Evolutionary conservation across 2,329 filamentous ascomycete species (phyloP).

Genomic region (Endoconidiophora polonica): DNA sequence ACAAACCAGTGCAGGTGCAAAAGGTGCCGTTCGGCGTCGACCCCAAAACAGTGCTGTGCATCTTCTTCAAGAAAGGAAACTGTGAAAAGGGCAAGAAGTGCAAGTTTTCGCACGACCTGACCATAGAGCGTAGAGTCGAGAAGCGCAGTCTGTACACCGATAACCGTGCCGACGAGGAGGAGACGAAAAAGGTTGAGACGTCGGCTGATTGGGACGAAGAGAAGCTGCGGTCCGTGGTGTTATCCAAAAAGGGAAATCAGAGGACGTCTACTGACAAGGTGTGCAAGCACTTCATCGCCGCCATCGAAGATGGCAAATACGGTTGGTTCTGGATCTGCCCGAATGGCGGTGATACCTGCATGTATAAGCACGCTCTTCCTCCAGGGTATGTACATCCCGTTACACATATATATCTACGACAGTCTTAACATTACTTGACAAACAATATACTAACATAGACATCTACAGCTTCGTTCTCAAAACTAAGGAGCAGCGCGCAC

Average conservation of each 20-base stretch:
- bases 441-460: neutral
- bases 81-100: conserved; percentile 97
- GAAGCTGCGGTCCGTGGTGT: conserved; percentile 74
- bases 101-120: conserved; percentile 89
- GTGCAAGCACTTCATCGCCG: conserved; percentile 95
- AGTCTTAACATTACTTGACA: neutral
- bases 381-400: conserved; percentile 52
- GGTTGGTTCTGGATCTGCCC: conserved; percentile 99
- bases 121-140: conserved; percentile 76
- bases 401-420: neutral
- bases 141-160: conserved; percentile 90
- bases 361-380: conserved; percentile 91
- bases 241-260: conserved; percentile 96
- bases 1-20: conserved; percentile 87
- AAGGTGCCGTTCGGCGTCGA: conserved; percentile 97
- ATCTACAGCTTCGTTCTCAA: conserved; percentile 71
- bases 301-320: conserved; percentile 96
- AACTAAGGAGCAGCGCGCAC: conserved; percentile 89
- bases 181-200: conserved; percentile 74
- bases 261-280: conserved; percentile 93
- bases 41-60: conserved; percentile 90
- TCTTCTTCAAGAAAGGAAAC: conserved; percentile 92
- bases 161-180: conserved; percentile 53
- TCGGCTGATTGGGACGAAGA: conserved; percentile 98
- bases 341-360: conserved; percentile 93